Evolutionary conservation across 228 moss, liverwort and hornwort species (phyloP), one percentile per base, ranked within the genome.

Genomic region (Sphagnum fallax): DNA sequence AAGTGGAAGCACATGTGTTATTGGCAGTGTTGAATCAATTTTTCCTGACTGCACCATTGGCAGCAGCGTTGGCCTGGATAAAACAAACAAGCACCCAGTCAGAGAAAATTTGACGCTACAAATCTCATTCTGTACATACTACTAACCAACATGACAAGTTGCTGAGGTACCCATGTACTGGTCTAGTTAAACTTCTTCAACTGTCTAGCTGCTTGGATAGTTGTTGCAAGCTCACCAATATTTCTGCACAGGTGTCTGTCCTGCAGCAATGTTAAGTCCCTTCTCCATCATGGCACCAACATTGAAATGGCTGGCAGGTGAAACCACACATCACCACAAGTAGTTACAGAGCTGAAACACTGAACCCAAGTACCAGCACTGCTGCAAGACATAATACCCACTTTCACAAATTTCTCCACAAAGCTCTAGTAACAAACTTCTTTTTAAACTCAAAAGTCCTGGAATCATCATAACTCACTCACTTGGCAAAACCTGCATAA

Each of bases 201-300:
- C 32, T 32, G 32, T 32, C 32, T 32, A 32, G 32, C 32, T 32
- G 32, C 32, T 32, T 32, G 32, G 32, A 32, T 73, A 32, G 32
- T 32, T 32, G 32, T 32, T 32, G 32, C 32, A 32, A 32, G 32
- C 65, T 7, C 77, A 70, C 95, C 95, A 95, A 67, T 95, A 92
- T 52, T 80, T 78, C 52, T 90, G 92, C 6, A 80, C 71, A 4
- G 79, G 89, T 4, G 87, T 75, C 70, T 92, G 95, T 6, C 95
- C 95, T 16, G n/a, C 92, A 0, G 90, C 88, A 90, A 87, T 86
- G 9, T 83, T 82, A 57, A 80, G 64, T 0, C 77, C 72, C 73
- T 90, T 88, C 78, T 92, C 90, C 90, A 92, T 90, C 62, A 92
- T 87, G 1, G 82, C 90, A 14, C 90, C 90, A 0, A 90, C n/a